A percentile compares a stretch with the other conserved stretches of the same genome.
Conservation (phyloP, 345 rosid genomes). For the Sonneratia caseolaris region DNA sequence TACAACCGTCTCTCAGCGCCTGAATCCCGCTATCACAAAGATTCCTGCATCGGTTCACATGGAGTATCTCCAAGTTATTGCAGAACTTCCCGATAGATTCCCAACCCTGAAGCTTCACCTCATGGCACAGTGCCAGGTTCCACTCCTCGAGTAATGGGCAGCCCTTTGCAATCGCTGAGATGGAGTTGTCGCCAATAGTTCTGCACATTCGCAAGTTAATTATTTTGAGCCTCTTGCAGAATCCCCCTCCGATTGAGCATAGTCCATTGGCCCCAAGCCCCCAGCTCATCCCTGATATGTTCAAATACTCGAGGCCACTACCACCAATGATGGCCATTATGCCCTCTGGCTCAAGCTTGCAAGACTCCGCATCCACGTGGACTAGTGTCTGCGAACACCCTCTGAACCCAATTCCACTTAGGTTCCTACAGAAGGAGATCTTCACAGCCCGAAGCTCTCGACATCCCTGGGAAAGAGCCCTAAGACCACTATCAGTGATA, state of each 20-base stretch:
- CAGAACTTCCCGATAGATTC: conserved; percentile 43
- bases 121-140: conserved; percentile 62
- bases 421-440: conserved; percentile 37
- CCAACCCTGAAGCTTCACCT: conserved; percentile 55
- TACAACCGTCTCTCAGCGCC: conserved; percentile 57
- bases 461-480: conserved; percentile 37
- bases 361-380: conserved; percentile 45
- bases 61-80: conserved; percentile 46
- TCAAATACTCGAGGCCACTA: conserved; percentile 50
- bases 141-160: conserved; percentile 65
- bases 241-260: conserved; percentile 44
- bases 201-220: conserved; percentile 60
- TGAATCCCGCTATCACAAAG: conserved; percentile 48
- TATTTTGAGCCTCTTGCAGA: conserved; percentile 39
- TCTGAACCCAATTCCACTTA: conserved; percentile 44
- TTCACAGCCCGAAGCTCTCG: conserved; percentile 40
- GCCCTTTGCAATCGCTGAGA: conserved; percentile 53
- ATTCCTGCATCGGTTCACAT: conserved; percentile 60
- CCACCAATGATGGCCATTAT: conserved; percentile 52
- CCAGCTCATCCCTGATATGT: conserved; percentile 27
- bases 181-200: conserved; percentile 48
- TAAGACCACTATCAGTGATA: conserved; percentile 45
- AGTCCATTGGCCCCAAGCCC: conserved; percentile 21
- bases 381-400: conserved; percentile 50
- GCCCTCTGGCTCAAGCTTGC: conserved; percentile 49